Conservation (phyloP, 2,329 filamentous ascomycete species). For the Fusarium sp. region DNA sequence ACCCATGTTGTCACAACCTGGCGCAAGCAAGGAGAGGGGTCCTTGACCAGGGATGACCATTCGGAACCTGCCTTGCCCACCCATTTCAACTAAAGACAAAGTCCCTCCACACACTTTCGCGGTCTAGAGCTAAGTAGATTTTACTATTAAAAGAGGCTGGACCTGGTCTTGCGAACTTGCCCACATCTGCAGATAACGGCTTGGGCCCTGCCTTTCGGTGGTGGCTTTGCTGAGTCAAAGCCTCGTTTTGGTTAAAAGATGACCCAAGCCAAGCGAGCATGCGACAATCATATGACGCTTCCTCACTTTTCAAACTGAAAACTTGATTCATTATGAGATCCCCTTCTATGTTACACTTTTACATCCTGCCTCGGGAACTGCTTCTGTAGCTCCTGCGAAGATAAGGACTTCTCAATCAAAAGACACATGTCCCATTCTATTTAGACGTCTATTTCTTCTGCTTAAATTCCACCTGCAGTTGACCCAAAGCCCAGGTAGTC, state of each 20-base stretch:
- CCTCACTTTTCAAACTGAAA: constrained; percentile 9
- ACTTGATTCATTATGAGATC: constrained; percentile 21
- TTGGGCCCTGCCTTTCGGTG: constrained; percentile 15
- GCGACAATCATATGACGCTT: constrained; percentile 16
- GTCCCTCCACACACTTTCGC: constrained; percentile 28
- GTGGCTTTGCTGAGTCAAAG: constrained; percentile 31
- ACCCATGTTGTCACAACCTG: constrained; percentile 41
- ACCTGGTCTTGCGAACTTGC: constrained; percentile 6
- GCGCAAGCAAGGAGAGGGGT: constrained; percentile 41
- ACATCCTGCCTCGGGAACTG: constrained; percentile 34
- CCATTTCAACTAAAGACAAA: constrained; percentile 29
- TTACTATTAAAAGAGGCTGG: constrained; percentile 24
- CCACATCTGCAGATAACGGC: constrained; percentile 10
- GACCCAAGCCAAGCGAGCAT: constrained; percentile 18
- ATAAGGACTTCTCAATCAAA: constrained; percentile 19
- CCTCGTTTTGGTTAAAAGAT: constrained; percentile 22
- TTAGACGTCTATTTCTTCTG: constrained; percentile 54
- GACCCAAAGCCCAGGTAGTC: constrained; percentile 79
- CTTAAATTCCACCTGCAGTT: constrained; percentile 83
- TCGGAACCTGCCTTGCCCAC: constrained; percentile 35
- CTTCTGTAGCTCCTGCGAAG: constrained; percentile 24
- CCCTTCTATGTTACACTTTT: constrained; percentile 46
- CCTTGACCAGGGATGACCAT: constrained; percentile 38
- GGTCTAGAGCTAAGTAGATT: constrained; percentile 8
- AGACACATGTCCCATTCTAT: constrained; percentile 23